Evolutionary conservation across 176 grass and related monocot species (phyloP), one percentile per base, ranked within the genome.

Genomic region (Carex myosuroides): DNA sequence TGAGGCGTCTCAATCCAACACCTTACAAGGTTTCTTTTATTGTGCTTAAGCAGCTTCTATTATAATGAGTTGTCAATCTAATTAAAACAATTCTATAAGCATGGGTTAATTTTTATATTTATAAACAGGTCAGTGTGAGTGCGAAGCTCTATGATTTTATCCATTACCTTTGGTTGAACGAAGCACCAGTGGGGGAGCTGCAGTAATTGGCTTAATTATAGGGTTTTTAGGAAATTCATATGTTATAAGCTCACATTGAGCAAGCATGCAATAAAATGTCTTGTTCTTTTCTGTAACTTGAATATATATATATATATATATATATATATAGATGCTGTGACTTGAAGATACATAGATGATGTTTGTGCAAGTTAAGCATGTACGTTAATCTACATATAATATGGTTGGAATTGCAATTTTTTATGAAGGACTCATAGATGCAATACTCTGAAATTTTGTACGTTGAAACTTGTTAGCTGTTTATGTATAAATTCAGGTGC

Each of bases 71-170:
- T 78, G 52, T 56, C 35, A 32, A 33, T 33, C 26, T 78, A 10
- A 78, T 18, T 18, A 33, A 78, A 32, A 17, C 44, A 30, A 46
- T 7, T 5, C 0, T 78, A 89, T 69, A 64, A 3, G 56, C 24
- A 52, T 30, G 63, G 83, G 73, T 26, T 79, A 35, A 24, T 24
- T 75, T 54, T 75, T 52, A 76, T 46, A 41, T 56, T 80, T 85
- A 60, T 76, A 80, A 72, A 57, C 92, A 97, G 92, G 94, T 97
- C 32, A 97, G 92, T 55, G 94, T 92, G 70, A 97, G 94, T 54
- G 88, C 65, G 65, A 92, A 92, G 56, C 82, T 97, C n/a, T 97
- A 97, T 41, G 92, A 94, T 72, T 97, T 97, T 85, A 97, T 97
- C 39, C 94, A 97, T 86, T 90, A 54, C 68, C 88, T 97, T 60